phyloP scores from a whole-genome alignment of 2,329 filamentous ascomycete genomes.

The Trichoderma polysporum region DNA sequence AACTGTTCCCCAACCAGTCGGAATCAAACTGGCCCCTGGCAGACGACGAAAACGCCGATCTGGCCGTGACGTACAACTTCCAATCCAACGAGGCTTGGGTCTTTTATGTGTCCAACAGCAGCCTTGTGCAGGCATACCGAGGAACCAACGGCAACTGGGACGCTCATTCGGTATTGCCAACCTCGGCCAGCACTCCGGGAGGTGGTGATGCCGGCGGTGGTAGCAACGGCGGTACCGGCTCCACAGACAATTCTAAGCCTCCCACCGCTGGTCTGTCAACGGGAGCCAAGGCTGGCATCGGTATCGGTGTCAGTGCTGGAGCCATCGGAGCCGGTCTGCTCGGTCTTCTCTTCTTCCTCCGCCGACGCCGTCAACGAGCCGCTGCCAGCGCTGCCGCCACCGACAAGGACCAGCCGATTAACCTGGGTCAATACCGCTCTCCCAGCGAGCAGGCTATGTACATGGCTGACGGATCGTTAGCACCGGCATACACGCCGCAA shows the following conservation, averaged over 20 bases:
- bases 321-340: background rate
- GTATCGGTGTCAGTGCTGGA: background rate
- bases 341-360: conserved; percentile 3
- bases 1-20: conserved; percentile 3
- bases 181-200: background rate
- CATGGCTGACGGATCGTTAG: conserved; percentile 7
- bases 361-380: background rate
- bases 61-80: background rate
- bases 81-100: background rate
- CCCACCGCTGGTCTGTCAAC: background rate
- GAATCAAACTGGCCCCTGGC: background rate
- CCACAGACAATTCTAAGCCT: no score
- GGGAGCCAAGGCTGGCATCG: conserved; percentile 16
- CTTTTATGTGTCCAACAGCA: conserved; percentile 2
- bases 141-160: background rate
- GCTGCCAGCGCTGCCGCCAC: background rate
- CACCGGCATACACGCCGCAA: conserved; percentile 9
- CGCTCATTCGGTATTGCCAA: background rate
- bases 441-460: conserved; percentile 10
- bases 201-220: background rate
- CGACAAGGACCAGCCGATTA: conserved; percentile 12
- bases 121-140: conserved; percentile 5
- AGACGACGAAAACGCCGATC: background rate
- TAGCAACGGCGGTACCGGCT: background rate
- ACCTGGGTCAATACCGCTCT: background rate